Conservation (phyloP, 2,329 filamentous ascomycete genomes). For the Lasiodiplodia gonubiensis region DNA sequence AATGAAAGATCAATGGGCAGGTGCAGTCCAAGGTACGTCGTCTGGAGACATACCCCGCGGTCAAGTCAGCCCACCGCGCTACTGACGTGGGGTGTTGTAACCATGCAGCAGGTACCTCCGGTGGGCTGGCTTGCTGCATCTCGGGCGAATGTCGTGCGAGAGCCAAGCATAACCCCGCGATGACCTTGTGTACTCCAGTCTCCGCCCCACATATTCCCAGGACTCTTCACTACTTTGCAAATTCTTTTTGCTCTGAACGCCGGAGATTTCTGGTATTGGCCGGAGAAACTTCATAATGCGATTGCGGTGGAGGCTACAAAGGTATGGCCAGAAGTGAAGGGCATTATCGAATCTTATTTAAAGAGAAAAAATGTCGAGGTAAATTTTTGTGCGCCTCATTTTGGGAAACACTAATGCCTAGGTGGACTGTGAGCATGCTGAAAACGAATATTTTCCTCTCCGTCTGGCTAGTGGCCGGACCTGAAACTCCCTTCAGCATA, state of each 20-base stretch:
- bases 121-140: slow-evolving; percentile 2
- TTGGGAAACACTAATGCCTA: background rate
- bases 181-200: background rate
- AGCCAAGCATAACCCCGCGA: slow-evolving; percentile 2
- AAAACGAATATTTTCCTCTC: background rate
- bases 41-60: background rate
- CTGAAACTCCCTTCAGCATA: background rate
- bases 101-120: background rate
- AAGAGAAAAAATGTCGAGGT: background rate
- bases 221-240: background rate
- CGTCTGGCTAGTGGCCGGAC: background rate
- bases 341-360: background rate
- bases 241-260: background rate
- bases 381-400: background rate
- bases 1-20: background rate
- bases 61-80: background rate
- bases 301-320: background rate
- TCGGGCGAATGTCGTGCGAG: slow-evolving; percentile 1
- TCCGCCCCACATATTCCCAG: background rate
- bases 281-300: background rate
- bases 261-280: background rate
- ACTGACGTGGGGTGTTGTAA: background rate
- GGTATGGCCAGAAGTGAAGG: too few relatives aligned
- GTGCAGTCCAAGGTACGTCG: background rate
- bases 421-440: background rate